These are phyloP conservation scores for Quercus lobata DNA, from an alignment of 331 rosid species.

Conservation along the genomic window DNA sequence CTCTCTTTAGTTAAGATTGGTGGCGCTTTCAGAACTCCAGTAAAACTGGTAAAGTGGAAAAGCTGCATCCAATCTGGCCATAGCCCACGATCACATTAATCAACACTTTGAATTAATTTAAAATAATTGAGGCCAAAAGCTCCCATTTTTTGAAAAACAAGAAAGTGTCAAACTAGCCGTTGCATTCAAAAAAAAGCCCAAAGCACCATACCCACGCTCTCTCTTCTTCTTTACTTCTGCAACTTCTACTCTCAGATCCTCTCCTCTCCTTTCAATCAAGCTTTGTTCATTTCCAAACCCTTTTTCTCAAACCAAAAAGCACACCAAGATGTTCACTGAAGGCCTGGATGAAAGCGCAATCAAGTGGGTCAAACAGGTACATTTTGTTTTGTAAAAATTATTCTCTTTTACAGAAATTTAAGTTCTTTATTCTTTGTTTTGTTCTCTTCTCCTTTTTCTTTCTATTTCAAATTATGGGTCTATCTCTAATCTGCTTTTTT, in stretches of 20 bases:
- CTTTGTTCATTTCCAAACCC: background rate
- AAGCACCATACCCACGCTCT: conserved; percentile 20
- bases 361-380: conserved; percentile 84
- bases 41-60: background rate
- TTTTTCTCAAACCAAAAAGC: background rate
- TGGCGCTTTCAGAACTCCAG: no score
- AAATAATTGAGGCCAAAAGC: background rate
- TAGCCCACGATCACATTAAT: background rate
- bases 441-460: background rate
- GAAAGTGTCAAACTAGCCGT: conserved; percentile 58
- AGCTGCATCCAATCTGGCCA: background rate
- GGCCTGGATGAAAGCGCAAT: conserved; percentile 91
- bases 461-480: no score
- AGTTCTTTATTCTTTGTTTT: background rate
- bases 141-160: conserved; percentile 7
- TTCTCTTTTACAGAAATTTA: background rate
- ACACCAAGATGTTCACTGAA: conserved; percentile 68
- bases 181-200: conserved; percentile 12
- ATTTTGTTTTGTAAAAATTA: background rate
- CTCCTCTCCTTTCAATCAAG: background rate
- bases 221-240: conserved; percentile 9
- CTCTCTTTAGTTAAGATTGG: no score
- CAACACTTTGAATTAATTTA: background rate
- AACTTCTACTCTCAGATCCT: background rate
- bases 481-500: background rate